Evolutionary conservation across 73 alveolate species (phyloP).

Genomic region (Durusdinium trenchii): DNA sequence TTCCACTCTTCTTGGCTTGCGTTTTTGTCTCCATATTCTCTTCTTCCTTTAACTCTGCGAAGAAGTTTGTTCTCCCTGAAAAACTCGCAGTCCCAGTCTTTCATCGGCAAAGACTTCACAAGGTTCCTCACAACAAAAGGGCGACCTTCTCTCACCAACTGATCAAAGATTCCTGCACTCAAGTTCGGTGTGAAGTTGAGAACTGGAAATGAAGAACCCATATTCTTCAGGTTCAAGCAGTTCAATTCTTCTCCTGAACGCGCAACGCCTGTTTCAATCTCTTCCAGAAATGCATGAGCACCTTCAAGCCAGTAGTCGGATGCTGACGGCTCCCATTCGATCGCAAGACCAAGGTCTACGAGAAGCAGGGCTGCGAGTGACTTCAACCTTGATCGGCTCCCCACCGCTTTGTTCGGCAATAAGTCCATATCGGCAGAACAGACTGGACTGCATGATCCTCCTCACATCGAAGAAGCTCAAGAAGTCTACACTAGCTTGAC

Average conservation of each 20-base stretch:
- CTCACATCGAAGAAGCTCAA: too few relatives aligned
- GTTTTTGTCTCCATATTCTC: slow-evolving; percentile 48
- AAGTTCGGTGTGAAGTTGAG: slow-evolving; percentile 35
- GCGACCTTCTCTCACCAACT: slow-evolving; percentile 59
- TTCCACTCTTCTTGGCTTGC: slow-evolving; percentile 62
- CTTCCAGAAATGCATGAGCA: slow-evolving; percentile 8
- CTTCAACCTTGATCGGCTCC: too few relatives aligned
- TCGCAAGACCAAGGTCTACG: not conserved
- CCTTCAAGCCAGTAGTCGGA: slow-evolving; percentile 38
- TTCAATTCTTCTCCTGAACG: not conserved
- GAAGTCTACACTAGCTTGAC: too few relatives aligned
- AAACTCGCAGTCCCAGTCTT: slow-evolving; percentile 55
- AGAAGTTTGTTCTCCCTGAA: not conserved
- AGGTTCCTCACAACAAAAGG: slow-evolving; percentile 78
- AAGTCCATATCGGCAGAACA: too few relatives aligned
- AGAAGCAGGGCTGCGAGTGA: too few relatives aligned
- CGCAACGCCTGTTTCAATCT: not conserved
- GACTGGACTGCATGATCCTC: too few relatives aligned
- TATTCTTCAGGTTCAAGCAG: not conserved
- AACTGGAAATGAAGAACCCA: slow-evolving; percentile 1
- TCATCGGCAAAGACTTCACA: slow-evolving; percentile 43
- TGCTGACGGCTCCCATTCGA: slow-evolving; percentile 40
- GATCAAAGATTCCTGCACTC: not conserved
- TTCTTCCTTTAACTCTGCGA: slow-evolving; percentile 34
- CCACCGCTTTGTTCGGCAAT: too few relatives aligned